These are phyloP conservation scores for Aspergillus clavatus DNA, from an alignment of 2,329 filamentous ascomycete genomes.

Conservation along the genomic window DNA sequence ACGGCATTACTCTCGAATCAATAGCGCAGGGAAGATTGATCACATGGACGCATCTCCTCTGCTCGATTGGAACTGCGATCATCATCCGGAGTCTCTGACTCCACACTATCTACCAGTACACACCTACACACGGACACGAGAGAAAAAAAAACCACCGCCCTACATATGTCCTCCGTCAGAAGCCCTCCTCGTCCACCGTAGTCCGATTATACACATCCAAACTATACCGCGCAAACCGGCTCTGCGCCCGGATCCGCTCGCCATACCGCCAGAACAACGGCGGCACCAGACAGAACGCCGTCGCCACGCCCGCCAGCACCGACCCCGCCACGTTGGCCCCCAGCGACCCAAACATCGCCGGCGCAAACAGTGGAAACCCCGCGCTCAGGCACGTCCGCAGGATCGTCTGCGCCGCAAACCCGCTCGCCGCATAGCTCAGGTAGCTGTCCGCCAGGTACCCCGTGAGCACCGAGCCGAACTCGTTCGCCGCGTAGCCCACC, in stretches of 20 bases:
- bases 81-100: too few relatives aligned
- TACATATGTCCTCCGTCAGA: too few relatives aligned
- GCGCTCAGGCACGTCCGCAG: slow-evolving; percentile 38
- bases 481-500: slow-evolving; percentile 47
- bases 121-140: too few relatives aligned
- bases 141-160: too few relatives aligned
- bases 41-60: too few relatives aligned
- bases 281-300: slow-evolving; percentile 38
- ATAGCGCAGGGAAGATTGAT: too few relatives aligned
- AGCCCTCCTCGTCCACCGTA: slow-evolving; percentile 8
- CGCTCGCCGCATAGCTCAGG: slow-evolving; percentile 42
- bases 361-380: slow-evolving; percentile 39
- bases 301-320: slow-evolving; percentile 40
- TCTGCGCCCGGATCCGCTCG: slow-evolving; percentile 31
- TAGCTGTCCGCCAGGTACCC: slow-evolving; percentile 46
- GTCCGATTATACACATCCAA: slow-evolving; percentile 12
- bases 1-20: too few relatives aligned
- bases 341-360: slow-evolving; percentile 37
- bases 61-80: too few relatives aligned
- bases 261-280: slow-evolving; percentile 38
- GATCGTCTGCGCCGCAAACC: slow-evolving; percentile 41
- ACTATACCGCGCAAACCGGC: slow-evolving; percentile 35
- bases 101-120: too few relatives aligned
- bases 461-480: slow-evolving; percentile 40
- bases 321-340: slow-evolving; percentile 40